Conservation (phyloP, 257 asterid species). For the Nicotiana noctiflora region DNA sequence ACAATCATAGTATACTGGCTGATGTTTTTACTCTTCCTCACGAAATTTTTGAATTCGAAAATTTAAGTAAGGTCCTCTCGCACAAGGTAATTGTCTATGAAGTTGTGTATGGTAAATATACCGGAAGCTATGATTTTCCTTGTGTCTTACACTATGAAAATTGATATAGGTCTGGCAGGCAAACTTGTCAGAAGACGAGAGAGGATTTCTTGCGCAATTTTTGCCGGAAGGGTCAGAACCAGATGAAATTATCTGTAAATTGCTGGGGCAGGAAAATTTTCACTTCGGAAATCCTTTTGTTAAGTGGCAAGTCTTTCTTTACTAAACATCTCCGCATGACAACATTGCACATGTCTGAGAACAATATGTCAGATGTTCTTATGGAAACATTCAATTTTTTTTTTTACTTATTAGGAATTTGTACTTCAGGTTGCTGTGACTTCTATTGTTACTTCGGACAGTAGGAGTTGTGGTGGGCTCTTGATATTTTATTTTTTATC, state of each 20-base stretch:
- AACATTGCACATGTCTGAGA: not conserved
- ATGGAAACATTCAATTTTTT: not conserved
- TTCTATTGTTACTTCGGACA: not conserved
- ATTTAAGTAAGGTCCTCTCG: slow-evolving; percentile 56
- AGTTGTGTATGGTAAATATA: slow-evolving; percentile 3
- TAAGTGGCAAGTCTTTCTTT: slow-evolving; percentile 60
- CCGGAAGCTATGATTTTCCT: slow-evolving; percentile 2
- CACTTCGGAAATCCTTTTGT: slow-evolving; percentile 74
- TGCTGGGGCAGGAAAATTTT: slow-evolving; percentile 72
- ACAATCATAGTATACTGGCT: slow-evolving; percentile 43
- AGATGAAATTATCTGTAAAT: slow-evolving; percentile 45
- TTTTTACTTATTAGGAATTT: not conserved
- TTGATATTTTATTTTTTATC: not conserved
- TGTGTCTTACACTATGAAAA: slow-evolving; percentile 13
- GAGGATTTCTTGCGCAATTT: slow-evolving; percentile 50
- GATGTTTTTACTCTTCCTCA: slow-evolving; percentile 70
- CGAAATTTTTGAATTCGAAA: slow-evolving; percentile 58
- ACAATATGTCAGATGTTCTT: not conserved
- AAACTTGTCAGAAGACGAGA: slow-evolving; percentile 57
- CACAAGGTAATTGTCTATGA: slow-evolving; percentile 46
- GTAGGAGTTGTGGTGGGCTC: not conserved
- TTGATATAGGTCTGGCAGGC: slow-evolving; percentile 78
- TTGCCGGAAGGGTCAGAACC: slow-evolving; percentile 61
- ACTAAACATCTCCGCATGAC: not conserved
- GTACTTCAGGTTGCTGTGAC: not conserved